Evolutionary conservation across 306 rosid species (phyloP), one percentile per base, ranked within the genome.

Genomic region (Ammopiptanthus mongolicus): DNA sequence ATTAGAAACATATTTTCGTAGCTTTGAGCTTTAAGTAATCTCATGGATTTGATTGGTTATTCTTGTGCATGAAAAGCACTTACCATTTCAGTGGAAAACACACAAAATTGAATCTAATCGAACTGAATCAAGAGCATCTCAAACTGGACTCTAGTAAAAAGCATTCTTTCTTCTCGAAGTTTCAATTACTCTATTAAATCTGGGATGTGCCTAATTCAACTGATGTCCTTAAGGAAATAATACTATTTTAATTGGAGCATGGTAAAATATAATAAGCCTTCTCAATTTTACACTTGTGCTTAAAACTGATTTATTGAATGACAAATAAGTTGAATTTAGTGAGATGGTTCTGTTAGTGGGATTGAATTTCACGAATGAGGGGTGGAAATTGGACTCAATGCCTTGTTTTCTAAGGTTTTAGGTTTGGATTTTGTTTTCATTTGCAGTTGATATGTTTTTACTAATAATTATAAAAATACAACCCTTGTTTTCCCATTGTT

Each of bases 311-410:
- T n/a, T n/a, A n/a, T n/a, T n/a, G n/a, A n/a, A n/a, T n/a, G n/a
- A n/a, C n/a, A n/a, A n/a, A n/a, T n/a, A n/a, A n/a, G n/a, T n/a
- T n/a, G n/a, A n/a, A n/a, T n/a, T 36, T 61, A 19, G 52, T 29
- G 22, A 44, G 53, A 65, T 15, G 78, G 15, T 57, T 44, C 36
- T 73, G 12, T 47, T 65, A 56, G 58, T 41, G 51, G 78, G 8
- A 62, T 63, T 71, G 14, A 33, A 39, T 78, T 78, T 71, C 47
- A 61, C 15, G 44, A 46, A 19, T 29, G 72, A 63, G 59, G 55
- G 62, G 44, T 41, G 61, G 53, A 39, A 62, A 62, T 55, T 53
- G 47, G 22, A 62, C 47, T 47, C 41, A 42, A n/a, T 46, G 60
- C 74, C 41, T 48, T 51, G 23, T 64, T 73, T 47, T 59, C 56